phyloP scores from a whole-genome alignment of 2,329 filamentous ascomycete species.

The Penicillium thymicola region DNA sequence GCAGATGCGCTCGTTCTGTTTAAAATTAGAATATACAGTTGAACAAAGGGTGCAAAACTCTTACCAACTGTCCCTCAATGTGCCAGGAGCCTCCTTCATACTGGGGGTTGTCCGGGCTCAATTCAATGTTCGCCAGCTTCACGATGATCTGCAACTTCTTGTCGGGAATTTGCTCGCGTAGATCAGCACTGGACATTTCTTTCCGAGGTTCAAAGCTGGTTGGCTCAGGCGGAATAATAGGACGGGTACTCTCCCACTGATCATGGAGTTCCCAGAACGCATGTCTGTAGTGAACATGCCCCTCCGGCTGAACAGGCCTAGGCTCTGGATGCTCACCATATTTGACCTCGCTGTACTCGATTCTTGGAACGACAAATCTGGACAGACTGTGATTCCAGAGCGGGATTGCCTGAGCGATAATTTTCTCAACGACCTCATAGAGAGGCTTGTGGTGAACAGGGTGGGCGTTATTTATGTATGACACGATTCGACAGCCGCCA shows the following conservation, averaged over 20 bases:
- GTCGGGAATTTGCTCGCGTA: slow-evolving; percentile 29
- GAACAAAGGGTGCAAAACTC: background rate
- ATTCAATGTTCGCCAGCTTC: slow-evolving; percentile 19
- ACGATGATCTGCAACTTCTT: slow-evolving; percentile 33
- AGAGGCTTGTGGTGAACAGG: slow-evolving; percentile 32
- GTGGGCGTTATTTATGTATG: slow-evolving; percentile 27
- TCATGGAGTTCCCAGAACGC: background rate
- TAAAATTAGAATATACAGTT: slow-evolving; percentile 46
- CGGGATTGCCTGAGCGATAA: slow-evolving; percentile 42
- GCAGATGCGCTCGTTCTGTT: slow-evolving; percentile 60
- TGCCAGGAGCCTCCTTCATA: slow-evolving; percentile 19
- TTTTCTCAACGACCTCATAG: slow-evolving; percentile 37
- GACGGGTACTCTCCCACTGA: background rate
- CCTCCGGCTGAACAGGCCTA: background rate
- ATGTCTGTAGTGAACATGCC: background rate
- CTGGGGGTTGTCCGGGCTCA: slow-evolving; percentile 14
- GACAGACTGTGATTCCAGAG: slow-evolving; percentile 44
- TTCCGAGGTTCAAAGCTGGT: background rate
- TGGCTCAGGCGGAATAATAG: background rate
- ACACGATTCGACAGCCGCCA: background rate
- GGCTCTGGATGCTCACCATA: slow-evolving; percentile 11
- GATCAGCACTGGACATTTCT: slow-evolving; percentile 2
- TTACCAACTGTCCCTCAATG: slow-evolving; percentile 20
- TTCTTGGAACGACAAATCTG: slow-evolving; percentile 4
- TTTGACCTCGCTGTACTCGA: slow-evolving; percentile 7